phyloP scores from a whole-genome alignment of 225 moss, liverwort and hornwort genomes.

The Climacium dendroides region DNA sequence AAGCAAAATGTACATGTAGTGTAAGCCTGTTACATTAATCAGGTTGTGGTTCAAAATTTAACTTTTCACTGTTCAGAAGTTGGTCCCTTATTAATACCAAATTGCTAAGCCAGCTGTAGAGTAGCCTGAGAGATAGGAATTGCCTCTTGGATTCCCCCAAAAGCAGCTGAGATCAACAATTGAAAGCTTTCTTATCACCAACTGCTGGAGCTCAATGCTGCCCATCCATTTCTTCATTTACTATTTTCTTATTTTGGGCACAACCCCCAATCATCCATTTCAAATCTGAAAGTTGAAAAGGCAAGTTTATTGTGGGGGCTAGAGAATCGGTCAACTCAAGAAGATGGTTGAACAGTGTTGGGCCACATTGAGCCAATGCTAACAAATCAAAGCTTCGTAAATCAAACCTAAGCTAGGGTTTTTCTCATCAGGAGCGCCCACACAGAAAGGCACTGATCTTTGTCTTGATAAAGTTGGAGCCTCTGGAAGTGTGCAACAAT shows the following conservation, averaged over 20 bases:
- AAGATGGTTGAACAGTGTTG: neutral
- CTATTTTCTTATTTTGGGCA: neutral
- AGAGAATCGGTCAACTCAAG: neutral
- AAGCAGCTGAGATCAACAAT: neutral
- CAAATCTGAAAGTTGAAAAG: neutral
- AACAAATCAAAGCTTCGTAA: neutral
- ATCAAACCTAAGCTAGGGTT: neutral
- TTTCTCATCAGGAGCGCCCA: too few species aligned
- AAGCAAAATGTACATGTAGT: too few species aligned
- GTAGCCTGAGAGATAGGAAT: neutral
- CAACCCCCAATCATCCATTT: neutral
- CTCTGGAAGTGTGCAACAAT: neutral
- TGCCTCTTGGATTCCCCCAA: neutral
- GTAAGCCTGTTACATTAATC: too few species aligned
- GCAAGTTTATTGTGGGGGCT: neutral
- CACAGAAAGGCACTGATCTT: neutral
- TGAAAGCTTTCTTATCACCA: neutral
- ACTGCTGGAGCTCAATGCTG: neutral
- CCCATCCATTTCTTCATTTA: neutral
- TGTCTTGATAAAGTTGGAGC: neutral
- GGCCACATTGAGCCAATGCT: neutral
- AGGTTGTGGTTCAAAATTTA: too few species aligned
- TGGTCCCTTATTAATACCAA: too few species aligned
- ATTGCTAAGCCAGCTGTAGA: neutral
- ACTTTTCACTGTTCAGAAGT: too few species aligned